A percentile compares a stretch with the other conserved stretches of the same genome.
Conservation (phyloP, 768 basidiomycete genomes). For the Lanmaoa pseudosensibilis region DNA sequence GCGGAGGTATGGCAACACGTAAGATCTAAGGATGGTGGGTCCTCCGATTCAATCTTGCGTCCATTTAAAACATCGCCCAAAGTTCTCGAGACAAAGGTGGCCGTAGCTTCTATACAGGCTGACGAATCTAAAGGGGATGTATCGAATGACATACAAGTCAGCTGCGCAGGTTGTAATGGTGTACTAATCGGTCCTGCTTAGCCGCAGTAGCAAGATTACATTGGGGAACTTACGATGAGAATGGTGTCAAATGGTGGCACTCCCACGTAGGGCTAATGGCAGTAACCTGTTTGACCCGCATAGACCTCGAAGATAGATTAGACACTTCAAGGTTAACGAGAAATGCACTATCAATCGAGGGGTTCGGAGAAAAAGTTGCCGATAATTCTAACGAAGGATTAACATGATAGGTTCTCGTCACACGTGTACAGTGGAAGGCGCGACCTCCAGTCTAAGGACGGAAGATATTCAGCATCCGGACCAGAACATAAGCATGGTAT, state of each 20-base stretch:
- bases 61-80: slow-evolving; percentile 54
- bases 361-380: slow-evolving; percentile 51
- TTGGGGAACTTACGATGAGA: slow-evolving; percentile 42
- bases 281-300: slow-evolving; percentile 58
- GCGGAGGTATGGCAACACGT: slow-evolving; percentile 46
- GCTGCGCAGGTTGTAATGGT: slow-evolving; percentile 47
- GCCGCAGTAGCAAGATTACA: not conserved
- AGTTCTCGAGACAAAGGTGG: slow-evolving; percentile 52
- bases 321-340: slow-evolving; percentile 54
- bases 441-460: slow-evolving; percentile 42
- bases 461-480: slow-evolving; percentile 5
- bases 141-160: slow-evolving; percentile 45
- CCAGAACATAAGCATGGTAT: not conserved
- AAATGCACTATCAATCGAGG: slow-evolving; percentile 49
- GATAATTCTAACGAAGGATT: slow-evolving; percentile 56
- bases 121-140: slow-evolving; percentile 40
- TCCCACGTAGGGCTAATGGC: slow-evolving; percentile 72
- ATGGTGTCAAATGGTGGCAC: slow-evolving; percentile 41
- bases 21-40: slow-evolving; percentile 58
- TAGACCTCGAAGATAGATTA: slow-evolving; percentile 44
- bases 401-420: slow-evolving; percentile 59
- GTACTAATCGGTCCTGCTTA: slow-evolving; percentile 35
- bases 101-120: slow-evolving; percentile 41
- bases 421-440: slow-evolving; percentile 58
- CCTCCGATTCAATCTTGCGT: slow-evolving; percentile 34